Evolutionary conservation across 164 flowering plant species (phyloP).

Genomic region (Stephania yunnanensis): DNA sequence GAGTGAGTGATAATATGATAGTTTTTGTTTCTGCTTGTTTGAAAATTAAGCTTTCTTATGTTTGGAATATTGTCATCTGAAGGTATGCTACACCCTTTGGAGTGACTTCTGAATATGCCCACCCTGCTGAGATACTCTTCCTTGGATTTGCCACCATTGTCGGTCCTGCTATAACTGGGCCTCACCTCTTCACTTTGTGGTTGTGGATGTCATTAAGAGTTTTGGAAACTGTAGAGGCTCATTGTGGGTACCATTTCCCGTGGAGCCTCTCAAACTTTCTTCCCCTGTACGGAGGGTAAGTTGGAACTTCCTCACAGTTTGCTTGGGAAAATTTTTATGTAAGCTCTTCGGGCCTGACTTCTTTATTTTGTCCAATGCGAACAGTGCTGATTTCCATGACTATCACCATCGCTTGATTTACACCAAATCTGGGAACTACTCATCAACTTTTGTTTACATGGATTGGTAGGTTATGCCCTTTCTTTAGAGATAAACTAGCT

Average conservation of each 20-base stretch:
- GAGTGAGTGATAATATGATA: conserved; percentile 52
- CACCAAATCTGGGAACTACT: conserved; percentile 93
- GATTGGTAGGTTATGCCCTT: conserved; percentile 58
- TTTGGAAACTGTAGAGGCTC: conserved; percentile 97
- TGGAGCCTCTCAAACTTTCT: conserved; percentile 89
- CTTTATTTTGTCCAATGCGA: conserved; percentile 12
- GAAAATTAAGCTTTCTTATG: conserved; percentile 3
- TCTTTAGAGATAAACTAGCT: background rate
- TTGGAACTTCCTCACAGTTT: background rate
- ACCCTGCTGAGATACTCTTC: conserved; percentile 95
- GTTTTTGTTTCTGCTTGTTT: conserved; percentile 1
- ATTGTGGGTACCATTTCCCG: conserved; percentile 98
- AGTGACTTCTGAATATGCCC: conserved; percentile 98
- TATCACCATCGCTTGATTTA: conserved; percentile 96
- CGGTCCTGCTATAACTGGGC: conserved; percentile 98
- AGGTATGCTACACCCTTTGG: conserved; percentile 99
- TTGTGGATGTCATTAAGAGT: conserved; percentile 95
- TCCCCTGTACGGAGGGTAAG: conserved; percentile 95
- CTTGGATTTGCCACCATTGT: conserved; percentile 97
- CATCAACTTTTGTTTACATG: conserved; percentile 95
- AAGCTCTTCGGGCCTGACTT: conserved; percentile 6
- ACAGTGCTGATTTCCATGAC: conserved; percentile 96
- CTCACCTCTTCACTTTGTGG: conserved; percentile 91
- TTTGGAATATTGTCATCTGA: conserved; percentile 12
- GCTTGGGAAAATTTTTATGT: background rate